phyloP scores from a whole-genome alignment of 306 rosid species.

The cucumber (Cucumis sativus) region DNA sequence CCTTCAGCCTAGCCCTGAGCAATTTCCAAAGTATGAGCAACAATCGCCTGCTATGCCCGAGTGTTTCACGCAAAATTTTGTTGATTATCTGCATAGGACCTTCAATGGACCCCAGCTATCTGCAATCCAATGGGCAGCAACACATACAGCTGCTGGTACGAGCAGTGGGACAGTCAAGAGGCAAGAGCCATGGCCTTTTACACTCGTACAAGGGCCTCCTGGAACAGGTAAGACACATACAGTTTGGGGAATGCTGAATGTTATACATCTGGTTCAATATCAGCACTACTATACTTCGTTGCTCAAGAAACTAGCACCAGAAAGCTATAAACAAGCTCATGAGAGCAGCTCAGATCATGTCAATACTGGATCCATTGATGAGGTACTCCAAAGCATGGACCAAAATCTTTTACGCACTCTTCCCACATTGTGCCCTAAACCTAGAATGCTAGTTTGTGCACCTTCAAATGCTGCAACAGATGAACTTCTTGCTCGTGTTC shows the following conservation, averaged over 20 bases:
- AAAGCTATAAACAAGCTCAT: conserved; percentile 87
- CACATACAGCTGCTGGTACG: conserved; percentile 97
- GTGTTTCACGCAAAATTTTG: conserved; percentile 80
- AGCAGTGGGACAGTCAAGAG: conserved; percentile 62
- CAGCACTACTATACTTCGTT: conserved; percentile 95
- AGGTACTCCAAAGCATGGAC: conserved; percentile 96
- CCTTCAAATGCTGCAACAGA: conserved; percentile 99
- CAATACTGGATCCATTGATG: conserved; percentile 78
- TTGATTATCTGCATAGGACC: conserved; percentile 72
- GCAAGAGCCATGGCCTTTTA: conserved; percentile 99
- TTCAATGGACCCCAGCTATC: conserved; percentile 92
- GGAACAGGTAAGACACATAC: conserved; percentile 99
- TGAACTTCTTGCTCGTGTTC: conserved; percentile 97
- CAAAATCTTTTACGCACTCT: conserved; percentile 87
- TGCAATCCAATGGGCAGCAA: conserved; percentile 98
- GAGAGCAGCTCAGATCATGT: conserved; percentile 62
- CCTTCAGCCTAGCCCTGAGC: conserved; percentile 94
- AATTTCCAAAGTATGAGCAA: conserved; percentile 91
- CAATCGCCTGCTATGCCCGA: conserved; percentile 93
- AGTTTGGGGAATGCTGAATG: conserved; percentile 99
- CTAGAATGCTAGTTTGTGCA: conserved; percentile 97
- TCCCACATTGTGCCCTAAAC: conserved; percentile 92
- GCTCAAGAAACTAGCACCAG: conserved; percentile 95
- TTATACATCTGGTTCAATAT: conserved; percentile 95
- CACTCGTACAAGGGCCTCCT: conserved; percentile 99